Evolutionary conservation across 1,284 basidiomycete genomes (phyloP), one percentile per base, ranked within the genome.

Genomic region (Trametes sp.): DNA sequence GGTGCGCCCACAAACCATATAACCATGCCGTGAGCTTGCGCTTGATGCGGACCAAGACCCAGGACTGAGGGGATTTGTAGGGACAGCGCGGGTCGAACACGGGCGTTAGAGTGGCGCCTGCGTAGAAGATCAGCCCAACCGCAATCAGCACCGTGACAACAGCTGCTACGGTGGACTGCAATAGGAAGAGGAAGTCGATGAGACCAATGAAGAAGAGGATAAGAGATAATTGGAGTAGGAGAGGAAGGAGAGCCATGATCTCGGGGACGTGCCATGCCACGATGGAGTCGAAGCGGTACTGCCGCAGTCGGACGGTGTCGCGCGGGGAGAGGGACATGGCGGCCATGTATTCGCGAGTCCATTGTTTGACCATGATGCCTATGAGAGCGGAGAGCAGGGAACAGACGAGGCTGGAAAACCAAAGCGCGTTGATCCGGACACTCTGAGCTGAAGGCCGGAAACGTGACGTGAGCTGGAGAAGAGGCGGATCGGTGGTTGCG

Each of bases 1-100:
- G 13, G 26, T 28, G 31, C 8, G 42, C 5, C 13, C 29, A 4
- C 7, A 38, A 4, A 21, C 29, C 3, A 7, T 45, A 24, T 16
- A 57, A 9, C 29, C 49, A 53, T 9, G 21, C 9, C 23, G 19
- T 50, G 16, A 62, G 4, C 10, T 41, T 55, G 41, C 48, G 54
- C n/a, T 49, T 24, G n/a, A 50, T n/a, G 9, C 55, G 29, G 10
- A 62, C 42, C 49, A 66, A 48, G 24, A 58, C 31, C 70, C 72
- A 73, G 8, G 73, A 65, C 56, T 74, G 71, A 0, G 73, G 73
- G 5, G 72, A 73, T 42, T 71, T 75, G 64, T 68, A 75, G 1
- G 73, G 67, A 42, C 70, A 72, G n/a, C 53, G 38, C 4, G 57
- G 7, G 16, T 57, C 63, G 49, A 73, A 66, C 9, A 64, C 57